These are phyloP conservation scores for Seiridium unicorne DNA, from an alignment of 2,329 filamentous ascomycete genomes.

Conservation along the genomic window DNA sequence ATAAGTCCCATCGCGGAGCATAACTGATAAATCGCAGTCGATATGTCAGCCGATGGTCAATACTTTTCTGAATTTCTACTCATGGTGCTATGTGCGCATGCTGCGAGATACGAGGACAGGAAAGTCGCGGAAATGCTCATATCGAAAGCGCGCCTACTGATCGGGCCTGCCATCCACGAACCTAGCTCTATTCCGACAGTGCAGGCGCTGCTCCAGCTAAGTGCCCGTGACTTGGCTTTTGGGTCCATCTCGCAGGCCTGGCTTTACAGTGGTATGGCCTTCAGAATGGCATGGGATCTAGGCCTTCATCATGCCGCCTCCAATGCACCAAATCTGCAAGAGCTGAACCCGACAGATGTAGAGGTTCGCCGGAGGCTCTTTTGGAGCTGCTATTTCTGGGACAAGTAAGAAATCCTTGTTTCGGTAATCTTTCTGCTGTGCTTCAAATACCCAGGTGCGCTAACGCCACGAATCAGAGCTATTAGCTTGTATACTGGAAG, in stretches of 20 bases:
- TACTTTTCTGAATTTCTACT: constrained; percentile 1
- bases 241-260: constrained; percentile 58
- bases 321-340: constrained; percentile 11
- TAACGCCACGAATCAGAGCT: neutral
- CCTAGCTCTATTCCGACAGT: constrained; percentile 52
- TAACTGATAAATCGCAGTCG: neutral
- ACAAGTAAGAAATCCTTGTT: constrained; percentile 43
- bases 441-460: constrained; percentile 24
- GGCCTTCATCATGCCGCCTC: constrained; percentile 23
- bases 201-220: constrained; percentile 58
- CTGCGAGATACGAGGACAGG: neutral
- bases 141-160: neutral
- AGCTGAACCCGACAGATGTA: constrained; percentile 55
- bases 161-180: neutral
- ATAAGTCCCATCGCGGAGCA: too few species aligned
- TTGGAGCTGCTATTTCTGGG: constrained; percentile 66
- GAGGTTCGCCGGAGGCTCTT: constrained; percentile 60
- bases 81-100: constrained; percentile 3
- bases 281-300: constrained; percentile 47
- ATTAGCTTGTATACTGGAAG: neutral
- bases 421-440: constrained; percentile 20
- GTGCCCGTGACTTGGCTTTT: constrained; percentile 57
- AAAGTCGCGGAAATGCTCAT: constrained; percentile 2
- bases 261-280: constrained; percentile 52
- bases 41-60: constrained; percentile 1